Percentiles rank a stretch among this genome's conserved stretches.
These are phyloP conservation scores for Phlebiopsis flavidoalba DNA, from an alignment of 768 basidiomycete species.

Conservation along the genomic window DNA sequence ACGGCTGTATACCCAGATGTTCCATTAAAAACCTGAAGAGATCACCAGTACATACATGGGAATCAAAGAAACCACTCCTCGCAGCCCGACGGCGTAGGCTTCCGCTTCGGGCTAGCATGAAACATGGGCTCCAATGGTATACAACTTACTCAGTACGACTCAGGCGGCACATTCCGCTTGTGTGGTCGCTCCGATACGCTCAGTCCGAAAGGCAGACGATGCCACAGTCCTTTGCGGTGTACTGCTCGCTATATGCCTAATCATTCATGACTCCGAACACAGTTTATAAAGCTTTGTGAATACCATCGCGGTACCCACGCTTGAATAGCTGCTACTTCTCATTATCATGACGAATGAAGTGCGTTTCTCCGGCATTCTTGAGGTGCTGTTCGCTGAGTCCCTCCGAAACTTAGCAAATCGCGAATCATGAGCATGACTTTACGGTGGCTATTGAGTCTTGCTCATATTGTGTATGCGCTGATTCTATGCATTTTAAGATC, in stretches of 20 bases:
- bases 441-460: not conserved
- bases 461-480: not conserved
- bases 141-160: no score
- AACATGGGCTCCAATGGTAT: no score
- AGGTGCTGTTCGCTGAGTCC: no score
- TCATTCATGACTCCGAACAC: not conserved
- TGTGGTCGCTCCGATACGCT: not conserved
- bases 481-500: not conserved
- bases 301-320: not conserved
- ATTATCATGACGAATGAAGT: not conserved
- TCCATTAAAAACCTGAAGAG: no score
- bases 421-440: no score
- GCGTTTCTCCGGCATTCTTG: not conserved
- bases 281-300: not conserved
- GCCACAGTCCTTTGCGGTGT: not conserved
- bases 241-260: not conserved
- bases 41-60: no score
- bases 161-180: not conserved
- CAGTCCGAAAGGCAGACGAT: not conserved
- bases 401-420: no score
- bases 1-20: no score
- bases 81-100: no score
- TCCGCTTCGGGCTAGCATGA: no score
- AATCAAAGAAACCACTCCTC: no score
- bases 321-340: not conserved